Evolutionary conservation across 2,329 filamentous ascomycete genomes (phyloP).

Genomic region (Epichloe elymi): DNA sequence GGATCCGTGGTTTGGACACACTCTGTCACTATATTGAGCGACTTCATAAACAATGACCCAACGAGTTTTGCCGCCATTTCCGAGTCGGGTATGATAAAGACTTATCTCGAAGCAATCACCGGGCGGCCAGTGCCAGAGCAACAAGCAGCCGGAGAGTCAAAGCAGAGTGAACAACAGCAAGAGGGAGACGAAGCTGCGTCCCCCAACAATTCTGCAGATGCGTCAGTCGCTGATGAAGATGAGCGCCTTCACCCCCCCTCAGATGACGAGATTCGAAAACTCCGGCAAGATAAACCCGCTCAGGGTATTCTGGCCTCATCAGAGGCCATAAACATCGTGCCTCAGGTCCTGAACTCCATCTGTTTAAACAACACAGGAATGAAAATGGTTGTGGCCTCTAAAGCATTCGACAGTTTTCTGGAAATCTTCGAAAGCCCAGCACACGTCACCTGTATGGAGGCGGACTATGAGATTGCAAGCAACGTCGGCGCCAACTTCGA

Average conservation of each 20-base stretch:
- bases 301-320: constrained; percentile 71
- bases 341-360: constrained; percentile 82
- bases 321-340: constrained; percentile 79
- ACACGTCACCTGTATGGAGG: constrained; percentile 74
- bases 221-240: constrained; percentile 22
- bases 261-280: constrained; percentile 32
- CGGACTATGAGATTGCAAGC: constrained; percentile 55
- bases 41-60: constrained; percentile 97
- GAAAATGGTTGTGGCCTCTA: constrained; percentile 72
- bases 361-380: constrained; percentile 82
- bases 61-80: constrained; percentile 94
- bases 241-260: constrained; percentile 40
- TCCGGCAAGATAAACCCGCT: constrained; percentile 36
- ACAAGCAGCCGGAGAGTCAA: constrained; percentile 16
- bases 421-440: constrained; percentile 91
- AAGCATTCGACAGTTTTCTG: constrained; percentile 74
- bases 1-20: constrained; percentile 95
- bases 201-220: constrained; percentile 25
- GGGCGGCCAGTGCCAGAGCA: constrained; percentile 29
- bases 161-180: constrained; percentile 17
- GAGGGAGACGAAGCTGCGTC: constrained; percentile 24
- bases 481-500: constrained; percentile 78
- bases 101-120: constrained; percentile 72
- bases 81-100: constrained; percentile 81
- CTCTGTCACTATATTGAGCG: constrained; percentile 79